Percentiles rank a stretch among this genome's conserved stretches.
phyloP scores from a whole-genome alignment of 192 early-diverging fungal genomes.

The Glomus cerebriforme region DNA sequence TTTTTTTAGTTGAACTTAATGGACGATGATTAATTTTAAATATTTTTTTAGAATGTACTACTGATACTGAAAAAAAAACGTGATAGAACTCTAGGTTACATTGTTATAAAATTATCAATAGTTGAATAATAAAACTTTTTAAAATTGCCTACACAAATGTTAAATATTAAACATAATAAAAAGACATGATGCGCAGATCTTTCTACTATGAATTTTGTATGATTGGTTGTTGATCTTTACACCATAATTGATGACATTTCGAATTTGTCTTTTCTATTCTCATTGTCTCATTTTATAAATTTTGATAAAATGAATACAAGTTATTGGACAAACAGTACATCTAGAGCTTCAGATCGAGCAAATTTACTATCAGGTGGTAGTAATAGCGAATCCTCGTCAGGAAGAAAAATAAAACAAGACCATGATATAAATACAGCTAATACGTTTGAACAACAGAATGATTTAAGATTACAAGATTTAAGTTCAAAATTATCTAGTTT shows the following conservation, averaged over 20 bases:
- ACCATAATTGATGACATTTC: no score
- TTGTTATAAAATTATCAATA: no score
- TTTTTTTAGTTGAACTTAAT: neutral
- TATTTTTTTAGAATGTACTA: neutral
- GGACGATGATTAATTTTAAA: neutral
- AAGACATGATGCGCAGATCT: no score
- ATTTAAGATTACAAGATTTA: conserved; percentile 45
- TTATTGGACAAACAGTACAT: neutral
- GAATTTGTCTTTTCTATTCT: no score
- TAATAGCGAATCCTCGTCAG: neutral
- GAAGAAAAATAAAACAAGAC: conserved; percentile 2
- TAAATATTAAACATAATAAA: no score
- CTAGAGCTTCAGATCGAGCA: conserved; percentile 8
- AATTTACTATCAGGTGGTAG: conserved; percentile 6
- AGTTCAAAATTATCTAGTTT: conserved; percentile 45
- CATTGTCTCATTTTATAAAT: no score
- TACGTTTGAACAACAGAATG: conserved; percentile 49
- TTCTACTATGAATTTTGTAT: no score
- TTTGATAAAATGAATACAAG: neutral
- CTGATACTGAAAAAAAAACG: neutral
- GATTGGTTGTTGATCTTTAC: no score
- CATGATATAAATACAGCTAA: neutral
- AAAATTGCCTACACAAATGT: no score
- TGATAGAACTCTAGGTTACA: no score
- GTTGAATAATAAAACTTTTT: no score